These are phyloP conservation scores for Spongispora temasekensis DNA, from an alignment of 1,284 basidiomycete genomes.

Conservation along the genomic window DNA sequence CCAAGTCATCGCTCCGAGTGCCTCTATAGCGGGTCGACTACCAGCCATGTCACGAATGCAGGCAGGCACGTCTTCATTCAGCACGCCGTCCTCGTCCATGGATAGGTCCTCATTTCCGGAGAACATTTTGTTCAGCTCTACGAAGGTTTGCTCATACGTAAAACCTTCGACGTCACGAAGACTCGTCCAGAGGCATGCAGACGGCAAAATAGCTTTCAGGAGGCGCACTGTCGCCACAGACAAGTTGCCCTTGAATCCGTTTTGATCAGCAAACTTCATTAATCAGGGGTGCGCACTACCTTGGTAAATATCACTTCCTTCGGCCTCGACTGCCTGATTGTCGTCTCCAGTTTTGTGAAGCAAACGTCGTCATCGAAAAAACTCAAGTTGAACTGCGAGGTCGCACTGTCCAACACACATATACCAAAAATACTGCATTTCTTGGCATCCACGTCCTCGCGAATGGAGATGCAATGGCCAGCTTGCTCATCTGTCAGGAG, in stretches of 20 bases:
- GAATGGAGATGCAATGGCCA: conserved; percentile 92
- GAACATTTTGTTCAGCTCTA: conserved; percentile 73
- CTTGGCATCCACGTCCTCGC: conserved; percentile 57
- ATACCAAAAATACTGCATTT: conserved; percentile 76
- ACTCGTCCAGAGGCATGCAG: conserved; percentile 84
- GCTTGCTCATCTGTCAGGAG: conserved; percentile 93
- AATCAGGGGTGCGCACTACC: conserved; percentile 43
- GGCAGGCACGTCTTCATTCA: conserved; percentile 63
- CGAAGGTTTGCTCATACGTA: conserved; percentile 69
- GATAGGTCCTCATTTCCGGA: conserved; percentile 46
- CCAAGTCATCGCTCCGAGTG: conserved; percentile 90
- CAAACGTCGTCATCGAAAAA: conserved; percentile 92
- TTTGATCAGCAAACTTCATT: conserved; percentile 4
- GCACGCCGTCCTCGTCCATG: conserved; percentile 44
- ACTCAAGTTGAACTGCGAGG: conserved; percentile 93
- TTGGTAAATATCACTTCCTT: conserved; percentile 95
- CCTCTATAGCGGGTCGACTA: conserved; percentile 71
- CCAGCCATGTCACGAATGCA: conserved; percentile 74
- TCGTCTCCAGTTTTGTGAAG: conserved; percentile 90
- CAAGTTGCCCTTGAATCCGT: conserved; percentile 66
- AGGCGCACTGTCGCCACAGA: conserved; percentile 81
- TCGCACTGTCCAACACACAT: conserved; percentile 94
- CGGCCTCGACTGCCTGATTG: conserved; percentile 89
- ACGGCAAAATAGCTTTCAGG: conserved; percentile 77
- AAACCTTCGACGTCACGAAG: conserved; percentile 84